These are phyloP conservation scores for Dunaliella primolecta DNA, from an alignment of 139 green algal genomes.

Conservation along the genomic window DNA sequence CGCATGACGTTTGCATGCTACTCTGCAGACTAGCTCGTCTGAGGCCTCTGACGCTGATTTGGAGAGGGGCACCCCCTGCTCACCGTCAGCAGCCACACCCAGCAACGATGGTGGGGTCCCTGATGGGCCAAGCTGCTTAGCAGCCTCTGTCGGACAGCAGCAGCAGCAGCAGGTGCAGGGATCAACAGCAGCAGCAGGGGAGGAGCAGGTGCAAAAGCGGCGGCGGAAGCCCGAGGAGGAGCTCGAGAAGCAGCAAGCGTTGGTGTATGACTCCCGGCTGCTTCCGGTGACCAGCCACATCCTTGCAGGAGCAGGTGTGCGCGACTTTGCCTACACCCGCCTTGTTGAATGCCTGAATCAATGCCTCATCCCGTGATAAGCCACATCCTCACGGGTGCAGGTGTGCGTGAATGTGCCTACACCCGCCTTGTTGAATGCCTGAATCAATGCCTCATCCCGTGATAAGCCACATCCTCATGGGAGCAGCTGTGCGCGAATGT, in stretches of 20 bases:
- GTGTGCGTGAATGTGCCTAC: slow-evolving; percentile 10
- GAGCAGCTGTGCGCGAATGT: slow-evolving; percentile 27
- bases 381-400: slow-evolving; percentile 57
- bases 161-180: background rate
- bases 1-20: too few species aligned
- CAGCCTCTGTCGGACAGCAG: background rate
- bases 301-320: slow-evolving; percentile 49
- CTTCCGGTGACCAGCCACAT: slow-evolving; percentile 65
- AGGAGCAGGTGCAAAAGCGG: too few species aligned
- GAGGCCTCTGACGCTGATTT: too few species aligned
- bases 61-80: too few species aligned
- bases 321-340: background rate
- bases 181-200: background rate
- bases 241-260: background rate
- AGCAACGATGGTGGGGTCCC: too few species aligned
- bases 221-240: background rate
- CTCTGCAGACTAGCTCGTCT: too few species aligned
- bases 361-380: slow-evolving; percentile 65
- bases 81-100: too few species aligned
- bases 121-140: too few species aligned
- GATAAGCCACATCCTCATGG: slow-evolving; percentile 62
- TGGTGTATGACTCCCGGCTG: slow-evolving; percentile 52
- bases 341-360: slow-evolving; percentile 30
- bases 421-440: background rate
- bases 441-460: slow-evolving; percentile 66